Evolutionary conservation across 306 rosid species (phyloP), one percentile per base, ranked within the genome.

Genomic region (Amphicarpaea edgeworthii): DNA sequence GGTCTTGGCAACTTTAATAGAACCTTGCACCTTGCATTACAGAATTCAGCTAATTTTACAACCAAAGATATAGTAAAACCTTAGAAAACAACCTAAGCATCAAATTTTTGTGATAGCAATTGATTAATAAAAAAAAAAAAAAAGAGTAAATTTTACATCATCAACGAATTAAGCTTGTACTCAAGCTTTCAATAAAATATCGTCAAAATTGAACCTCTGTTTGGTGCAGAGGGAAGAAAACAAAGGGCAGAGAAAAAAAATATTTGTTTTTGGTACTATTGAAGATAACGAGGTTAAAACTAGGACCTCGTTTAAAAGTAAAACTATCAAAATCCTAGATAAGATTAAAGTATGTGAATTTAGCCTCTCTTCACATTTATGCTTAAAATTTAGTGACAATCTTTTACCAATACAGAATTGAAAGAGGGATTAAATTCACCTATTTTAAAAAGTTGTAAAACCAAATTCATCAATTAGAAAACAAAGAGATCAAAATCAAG

Each of bases 1-100:
- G 60, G 83, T 82, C 84, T 81, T 92, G 38, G 84, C 77, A 64
- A 82, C 62, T 83, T 90, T 90, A 41, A 78, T 79, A 67, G 84
- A 78, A 17, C 87, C 82, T 30, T 85, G 83, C 30, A 87, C 91
- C 97, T 93, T 38, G 61, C 77, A 64, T 54, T 21, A 68, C 42
- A 47, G n/a, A 68, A 26, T 46, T 16, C 24, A 68, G 42, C 60
- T 12, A 28, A 59, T 75, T 81, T 81, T 34, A 68, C 17, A 10
- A 68, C 28, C 63, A 30, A 8, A 23, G 53, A 34, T 16, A 12
- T 12, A 57, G n/a, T 15, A 46, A 68, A 74, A 65, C 7, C 34
- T 20, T 12, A 68, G 32, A 28, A 72, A 66, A 15, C 17, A 41
- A 34, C 78, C 1, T 3, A 21, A 26, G 20, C 53, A 57, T 24